phyloP scores from a whole-genome alignment of 495 filamentous ascomycete genomes.

The Penicillium maclennaniae region DNA sequence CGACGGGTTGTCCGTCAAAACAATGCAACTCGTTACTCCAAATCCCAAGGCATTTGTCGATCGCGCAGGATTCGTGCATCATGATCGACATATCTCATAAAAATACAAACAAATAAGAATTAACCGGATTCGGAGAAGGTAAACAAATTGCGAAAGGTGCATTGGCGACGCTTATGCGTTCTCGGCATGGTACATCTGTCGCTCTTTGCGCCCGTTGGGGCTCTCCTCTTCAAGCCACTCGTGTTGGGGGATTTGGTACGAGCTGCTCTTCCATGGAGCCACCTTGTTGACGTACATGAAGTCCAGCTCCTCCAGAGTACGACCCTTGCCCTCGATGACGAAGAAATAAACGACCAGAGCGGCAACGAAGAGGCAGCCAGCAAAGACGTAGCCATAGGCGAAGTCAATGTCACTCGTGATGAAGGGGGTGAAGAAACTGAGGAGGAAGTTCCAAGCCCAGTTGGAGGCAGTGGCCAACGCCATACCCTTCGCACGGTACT shows the following conservation, averaged over 20 bases:
- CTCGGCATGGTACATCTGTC: slow-evolving; percentile 27
- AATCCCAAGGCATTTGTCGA: slow-evolving; percentile 5
- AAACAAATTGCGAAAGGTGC: not conserved
- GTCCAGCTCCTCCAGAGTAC: slow-evolving; percentile 71
- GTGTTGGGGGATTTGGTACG: slow-evolving; percentile 34
- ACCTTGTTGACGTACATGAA: slow-evolving; percentile 71
- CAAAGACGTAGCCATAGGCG: slow-evolving; percentile 74
- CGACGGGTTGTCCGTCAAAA: not conserved
- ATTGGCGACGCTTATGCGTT: slow-evolving; percentile 20
- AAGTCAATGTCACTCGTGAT: slow-evolving; percentile 64
- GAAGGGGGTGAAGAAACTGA: slow-evolving; percentile 74
- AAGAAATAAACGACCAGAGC: slow-evolving; percentile 65
- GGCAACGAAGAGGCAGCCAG: slow-evolving; percentile 59
- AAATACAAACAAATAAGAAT: slow-evolving; percentile 1
- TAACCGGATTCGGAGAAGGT: slow-evolving; percentile 5
- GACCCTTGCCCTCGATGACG: slow-evolving; percentile 60
- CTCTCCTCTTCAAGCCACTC: slow-evolving; percentile 17
- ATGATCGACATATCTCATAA: not conserved
- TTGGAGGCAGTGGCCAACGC: slow-evolving; percentile 72
- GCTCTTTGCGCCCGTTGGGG: slow-evolving; percentile 20
- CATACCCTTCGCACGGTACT: slow-evolving; percentile 70
- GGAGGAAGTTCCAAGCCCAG: slow-evolving; percentile 84
- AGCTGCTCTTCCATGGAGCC: slow-evolving; percentile 56
- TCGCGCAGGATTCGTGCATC: slow-evolving; percentile 8
- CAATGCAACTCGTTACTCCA: slow-evolving; percentile 8